Conservation (phyloP, 2,329 filamentous ascomycete species). For the Thielaviopsis euricoi region DNA sequence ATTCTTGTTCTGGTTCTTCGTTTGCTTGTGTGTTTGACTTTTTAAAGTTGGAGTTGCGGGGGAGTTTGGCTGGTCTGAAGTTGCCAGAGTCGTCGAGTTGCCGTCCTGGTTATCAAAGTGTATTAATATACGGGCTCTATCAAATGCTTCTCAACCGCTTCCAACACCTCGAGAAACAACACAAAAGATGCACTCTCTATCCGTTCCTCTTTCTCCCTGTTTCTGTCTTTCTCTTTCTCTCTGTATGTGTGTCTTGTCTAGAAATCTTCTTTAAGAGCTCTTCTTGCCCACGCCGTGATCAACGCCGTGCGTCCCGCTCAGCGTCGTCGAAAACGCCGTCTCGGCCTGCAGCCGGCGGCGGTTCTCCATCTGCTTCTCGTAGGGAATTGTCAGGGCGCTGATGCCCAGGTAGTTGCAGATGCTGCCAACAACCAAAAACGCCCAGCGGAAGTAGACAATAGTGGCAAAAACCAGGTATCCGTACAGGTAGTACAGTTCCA, state of each 20-base stretch:
- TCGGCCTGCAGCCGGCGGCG: conserved; percentile 16
- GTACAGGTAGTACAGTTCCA: conserved; percentile 70
- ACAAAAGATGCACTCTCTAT: not conserved
- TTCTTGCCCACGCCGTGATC: conserved; percentile 11
- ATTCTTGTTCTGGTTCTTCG: not conserved
- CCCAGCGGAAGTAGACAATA: conserved; percentile 87
- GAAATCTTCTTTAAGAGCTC: conserved; percentile 3
- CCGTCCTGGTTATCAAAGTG: too few relatives aligned
- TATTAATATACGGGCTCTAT: too few relatives aligned
- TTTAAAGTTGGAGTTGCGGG: too few relatives aligned
- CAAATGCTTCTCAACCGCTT: too few relatives aligned
- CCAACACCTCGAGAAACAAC: not conserved
- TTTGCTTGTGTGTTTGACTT: too few relatives aligned
- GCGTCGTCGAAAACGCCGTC: conserved; percentile 9
- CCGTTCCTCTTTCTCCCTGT: not conserved
- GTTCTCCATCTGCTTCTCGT: conserved; percentile 41
- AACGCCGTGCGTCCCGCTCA: conserved; percentile 11
- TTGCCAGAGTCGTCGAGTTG: too few relatives aligned
- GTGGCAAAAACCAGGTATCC: conserved; percentile 69
- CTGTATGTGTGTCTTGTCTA: not conserved
- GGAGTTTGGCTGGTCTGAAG: too few relatives aligned
- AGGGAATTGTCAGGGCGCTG: conserved; percentile 77
- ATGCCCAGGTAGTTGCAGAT: conserved; percentile 90
- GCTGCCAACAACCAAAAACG: conserved; percentile 71
- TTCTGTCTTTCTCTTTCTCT: not conserved